phyloP scores from a whole-genome alignment of 2,329 filamentous ascomycete genomes.

The Arthrobotrys entomopaga region DNA sequence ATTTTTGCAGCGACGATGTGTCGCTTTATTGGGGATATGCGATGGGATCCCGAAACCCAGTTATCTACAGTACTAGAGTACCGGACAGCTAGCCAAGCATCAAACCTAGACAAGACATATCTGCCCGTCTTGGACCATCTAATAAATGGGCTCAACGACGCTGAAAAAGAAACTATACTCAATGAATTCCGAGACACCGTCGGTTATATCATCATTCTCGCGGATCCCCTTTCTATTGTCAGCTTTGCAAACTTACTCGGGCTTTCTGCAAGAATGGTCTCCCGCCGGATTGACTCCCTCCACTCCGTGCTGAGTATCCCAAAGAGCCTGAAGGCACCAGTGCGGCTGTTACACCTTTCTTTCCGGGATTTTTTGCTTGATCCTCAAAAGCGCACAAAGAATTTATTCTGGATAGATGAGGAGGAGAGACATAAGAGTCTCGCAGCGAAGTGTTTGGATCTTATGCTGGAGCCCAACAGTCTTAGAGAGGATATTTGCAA shows the following conservation, averaged over 20 bases:
- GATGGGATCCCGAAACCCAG: slow-evolving; percentile 10
- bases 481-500: slow-evolving; percentile 60
- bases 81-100: neutral
- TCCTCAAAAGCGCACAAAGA: neutral
- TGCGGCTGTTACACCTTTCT: slow-evolving; percentile 30
- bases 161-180: slow-evolving; percentile 1
- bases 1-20: slow-evolving; percentile 59
- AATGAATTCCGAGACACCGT: slow-evolving; percentile 22
- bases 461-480: slow-evolving; percentile 59
- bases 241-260: slow-evolving; percentile 11
- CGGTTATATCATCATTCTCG: slow-evolving; percentile 20
- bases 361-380: slow-evolving; percentile 43
- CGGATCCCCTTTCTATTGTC: slow-evolving; percentile 14
- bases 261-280: slow-evolving; percentile 5
- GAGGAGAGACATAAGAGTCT: slow-evolving; percentile 16
- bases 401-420: slow-evolving; percentile 33
- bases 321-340: neutral
- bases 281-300: slow-evolving; percentile 9
- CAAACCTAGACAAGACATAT: slow-evolving; percentile 27
- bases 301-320: slow-evolving; percentile 25
- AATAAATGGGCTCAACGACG: neutral
- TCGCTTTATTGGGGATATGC: slow-evolving; percentile 57
- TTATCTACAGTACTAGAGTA: slow-evolving; percentile 7
- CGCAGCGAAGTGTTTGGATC: slow-evolving; percentile 57
- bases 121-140: slow-evolving; percentile 22